Percentiles rank a stretch among this genome's conserved stretches.
Evolutionary conservation across 768 basidiomycete genomes (phyloP).

Genomic region (Podaxis sp.): DNA sequence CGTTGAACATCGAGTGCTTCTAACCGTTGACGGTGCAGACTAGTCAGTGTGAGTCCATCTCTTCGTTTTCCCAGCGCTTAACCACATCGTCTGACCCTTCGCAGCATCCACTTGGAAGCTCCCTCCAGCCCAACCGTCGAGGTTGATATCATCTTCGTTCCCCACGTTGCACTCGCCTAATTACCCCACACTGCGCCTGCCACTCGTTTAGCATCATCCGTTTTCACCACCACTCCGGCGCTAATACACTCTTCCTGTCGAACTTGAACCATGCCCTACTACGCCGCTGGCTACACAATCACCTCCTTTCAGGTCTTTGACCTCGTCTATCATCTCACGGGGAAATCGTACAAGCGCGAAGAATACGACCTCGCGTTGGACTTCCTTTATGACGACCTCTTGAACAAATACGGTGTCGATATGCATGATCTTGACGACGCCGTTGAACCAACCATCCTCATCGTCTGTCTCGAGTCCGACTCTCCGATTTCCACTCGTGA

Average conservation of each 20-base stretch:
- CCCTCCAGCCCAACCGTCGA: not conserved
- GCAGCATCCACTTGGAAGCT: not conserved
- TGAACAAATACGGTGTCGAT: slow-evolving; percentile 9
- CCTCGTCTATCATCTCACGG: slow-evolving; percentile 14
- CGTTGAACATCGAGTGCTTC: not conserved
- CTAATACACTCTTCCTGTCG: not conserved
- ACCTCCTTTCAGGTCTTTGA: slow-evolving; percentile 12
- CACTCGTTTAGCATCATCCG: not conserved
- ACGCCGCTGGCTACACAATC: slow-evolving; percentile 14
- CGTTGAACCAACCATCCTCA: slow-evolving; percentile 12
- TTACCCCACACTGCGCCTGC: not conserved
- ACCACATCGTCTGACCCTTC: not conserved
- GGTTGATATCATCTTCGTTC: not conserved
- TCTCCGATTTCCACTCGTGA: not conserved
- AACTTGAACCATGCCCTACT: slow-evolving; percentile 11
- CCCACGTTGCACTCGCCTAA: not conserved
- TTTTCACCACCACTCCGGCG: not conserved
- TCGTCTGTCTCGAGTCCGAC: slow-evolving; percentile 10
- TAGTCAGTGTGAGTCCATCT: no score
- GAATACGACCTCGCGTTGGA: slow-evolving; percentile 8
- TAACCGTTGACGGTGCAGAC: not conserved
- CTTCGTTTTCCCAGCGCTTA: not conserved
- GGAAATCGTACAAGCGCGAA: slow-evolving; percentile 10
- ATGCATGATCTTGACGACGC: slow-evolving; percentile 10
- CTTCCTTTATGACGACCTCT: slow-evolving; percentile 8